phyloP scores from a whole-genome alignment of 805 yeast species.

The Kluyveromyces starmeri region DNA sequence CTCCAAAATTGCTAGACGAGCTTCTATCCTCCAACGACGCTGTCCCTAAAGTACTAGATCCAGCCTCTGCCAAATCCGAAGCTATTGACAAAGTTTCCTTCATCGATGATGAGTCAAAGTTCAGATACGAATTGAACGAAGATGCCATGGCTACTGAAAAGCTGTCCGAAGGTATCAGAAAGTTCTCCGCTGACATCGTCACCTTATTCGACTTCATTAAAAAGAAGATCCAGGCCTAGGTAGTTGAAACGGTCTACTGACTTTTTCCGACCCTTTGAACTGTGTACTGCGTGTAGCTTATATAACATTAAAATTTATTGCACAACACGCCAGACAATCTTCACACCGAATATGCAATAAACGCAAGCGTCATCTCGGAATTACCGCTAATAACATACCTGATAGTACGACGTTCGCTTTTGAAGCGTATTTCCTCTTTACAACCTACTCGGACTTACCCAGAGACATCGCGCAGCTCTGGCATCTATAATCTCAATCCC shows the following conservation, averaged over 20 bases:
- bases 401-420: no score
- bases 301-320: no score
- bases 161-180: conserved; percentile 95
- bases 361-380: no score
- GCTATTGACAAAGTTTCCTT: conserved; percentile 62
- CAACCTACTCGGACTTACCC: no score
- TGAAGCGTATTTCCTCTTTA: no score
- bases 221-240: conserved; percentile 41
- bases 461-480: no score
- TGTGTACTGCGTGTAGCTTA: background rate
- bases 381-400: no score
- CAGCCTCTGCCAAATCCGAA: conserved; percentile 45
- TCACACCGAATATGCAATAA: no score
- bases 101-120: conserved; percentile 77
- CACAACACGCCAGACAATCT: no score
- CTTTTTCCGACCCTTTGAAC: no score
- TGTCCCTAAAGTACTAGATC: conserved; percentile 76
- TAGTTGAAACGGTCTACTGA: no score
- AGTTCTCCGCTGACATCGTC: conserved; percentile 86
- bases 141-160: conserved; percentile 99
- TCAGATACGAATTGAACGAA: conserved; percentile 88
- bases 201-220: conserved; percentile 64
- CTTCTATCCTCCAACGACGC: conserved; percentile 66
- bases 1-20: conserved; percentile 88
- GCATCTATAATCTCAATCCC: no score